Evolutionary conservation across 2,329 filamentous ascomycete genomes (phyloP), one percentile per base, ranked within the genome.

Genomic region (Aspergillus fructus): DNA sequence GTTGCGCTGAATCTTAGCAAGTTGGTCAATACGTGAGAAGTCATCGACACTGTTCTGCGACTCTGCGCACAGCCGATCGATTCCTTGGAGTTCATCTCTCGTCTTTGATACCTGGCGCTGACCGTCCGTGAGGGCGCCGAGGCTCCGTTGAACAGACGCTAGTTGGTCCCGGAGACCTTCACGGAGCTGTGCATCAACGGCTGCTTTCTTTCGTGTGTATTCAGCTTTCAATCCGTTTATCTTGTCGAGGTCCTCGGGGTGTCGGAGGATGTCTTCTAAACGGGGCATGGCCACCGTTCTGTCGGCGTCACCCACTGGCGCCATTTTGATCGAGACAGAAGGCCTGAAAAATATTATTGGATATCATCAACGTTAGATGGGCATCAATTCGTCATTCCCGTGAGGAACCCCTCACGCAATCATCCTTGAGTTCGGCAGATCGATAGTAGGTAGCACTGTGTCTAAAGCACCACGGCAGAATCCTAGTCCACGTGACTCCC

Each of bases 11-110:
- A 79, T 74, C 60, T 74, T 69, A 6, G 77, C 77, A 47, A 79
- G 63, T 52, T 75, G 73, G 55, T 79, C 78, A 64, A 96, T 94
- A 76, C 96, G 91, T 55, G 93, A 93, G 76, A 99, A 97, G 79
- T 99, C 94, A 70, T 90, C 88, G 69, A 99, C 96, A 86, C 97
- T 97, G 72, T 91, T 91, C 79, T 97, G 93, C 54, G 93, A 93
- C 77, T 99, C 96, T 62, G 93, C 92, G 79, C 94, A 99, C 63
- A 99, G 85, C 78, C 91, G 92, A 79, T 99, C 94, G 69, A 99
- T 97, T 78, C 93, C 96, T 82, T 96, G 92, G 86, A 99, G 94
- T 79, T 99, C 94, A 65, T 97, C 93, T 76, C 96, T 96, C 77
- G 97, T 97, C 67, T 89, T 85, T 71, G 91, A 89, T 37, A 99